These are phyloP conservation scores for Mallotus repandus DNA, from an alignment of 441 rosid genomes.

Conservation along the genomic window DNA sequence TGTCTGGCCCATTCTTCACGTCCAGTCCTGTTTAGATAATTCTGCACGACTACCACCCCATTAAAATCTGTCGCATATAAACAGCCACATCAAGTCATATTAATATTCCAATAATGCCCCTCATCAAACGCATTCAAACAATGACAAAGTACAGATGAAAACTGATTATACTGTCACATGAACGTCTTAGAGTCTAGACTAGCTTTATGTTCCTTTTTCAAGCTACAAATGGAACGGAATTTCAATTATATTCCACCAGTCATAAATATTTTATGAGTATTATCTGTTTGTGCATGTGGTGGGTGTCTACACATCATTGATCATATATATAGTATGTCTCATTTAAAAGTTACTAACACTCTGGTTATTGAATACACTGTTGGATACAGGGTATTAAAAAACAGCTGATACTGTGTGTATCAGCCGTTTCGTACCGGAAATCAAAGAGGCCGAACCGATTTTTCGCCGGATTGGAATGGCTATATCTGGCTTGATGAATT, in stretches of 20 bases:
- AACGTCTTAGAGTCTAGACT: neutral
- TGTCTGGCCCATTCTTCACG: slow-evolving; percentile 88
- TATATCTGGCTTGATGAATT: no score
- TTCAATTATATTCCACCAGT: slow-evolving; percentile 1
- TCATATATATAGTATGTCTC: neutral
- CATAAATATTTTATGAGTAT: slow-evolving; percentile 2
- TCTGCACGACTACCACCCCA: slow-evolving; percentile 82
- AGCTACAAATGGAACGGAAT: neutral
- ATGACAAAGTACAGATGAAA: slow-evolving; percentile 1
- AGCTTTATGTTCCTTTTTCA: neutral
- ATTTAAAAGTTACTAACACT: neutral
- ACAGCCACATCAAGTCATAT: slow-evolving; percentile 16
- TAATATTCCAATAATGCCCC: slow-evolving; percentile 4
- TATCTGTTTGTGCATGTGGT: neutral
- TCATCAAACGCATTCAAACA: neutral
- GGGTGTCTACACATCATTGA: neutral
- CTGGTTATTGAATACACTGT: neutral
- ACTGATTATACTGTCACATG: neutral
- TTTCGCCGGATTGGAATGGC: no score
- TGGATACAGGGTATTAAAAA: no score
- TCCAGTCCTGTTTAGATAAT: slow-evolving; percentile 78
- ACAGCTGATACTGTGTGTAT: no score
- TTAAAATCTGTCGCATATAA: slow-evolving; percentile 77
- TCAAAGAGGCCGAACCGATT: no score
- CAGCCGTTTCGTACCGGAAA: no score